Evolutionary conservation across 768 basidiomycete species (phyloP).

Genomic region (Lentinula guzmanii): DNA sequence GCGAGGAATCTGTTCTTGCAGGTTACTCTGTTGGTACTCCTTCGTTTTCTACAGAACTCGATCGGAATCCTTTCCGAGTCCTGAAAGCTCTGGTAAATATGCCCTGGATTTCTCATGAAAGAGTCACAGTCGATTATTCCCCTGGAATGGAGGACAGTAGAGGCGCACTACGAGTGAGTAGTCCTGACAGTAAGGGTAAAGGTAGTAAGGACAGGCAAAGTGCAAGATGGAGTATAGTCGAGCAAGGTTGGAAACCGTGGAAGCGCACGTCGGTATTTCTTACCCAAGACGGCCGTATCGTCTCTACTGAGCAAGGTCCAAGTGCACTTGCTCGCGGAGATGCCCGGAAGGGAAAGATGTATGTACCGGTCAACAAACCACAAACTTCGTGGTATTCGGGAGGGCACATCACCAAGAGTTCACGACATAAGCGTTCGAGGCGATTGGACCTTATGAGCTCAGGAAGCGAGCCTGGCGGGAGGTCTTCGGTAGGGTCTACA

Average conservation of each 20-base stretch:
- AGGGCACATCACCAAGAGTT: not conserved
- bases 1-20: not conserved
- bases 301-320: not conserved
- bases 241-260: conserved; percentile 3
- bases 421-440: not conserved
- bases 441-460: not conserved
- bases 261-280: conserved; percentile 1
- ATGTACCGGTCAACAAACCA: conserved; percentile 1
- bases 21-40: not conserved
- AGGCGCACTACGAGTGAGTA: not conserved
- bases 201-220: not conserved
- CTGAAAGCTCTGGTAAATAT: not conserved
- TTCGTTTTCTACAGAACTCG: conserved; percentile 2
- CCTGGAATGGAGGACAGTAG: not conserved
- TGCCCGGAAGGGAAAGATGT: conserved; percentile 3
- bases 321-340: conserved; percentile 1
- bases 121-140: conserved; percentile 1
- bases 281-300: not conserved
- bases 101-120: conserved; percentile 2
- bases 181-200: not conserved
- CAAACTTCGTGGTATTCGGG: conserved; percentile 1
- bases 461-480: not conserved
- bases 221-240: conserved; percentile 1
- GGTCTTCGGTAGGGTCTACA: not conserved
- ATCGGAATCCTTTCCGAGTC: not conserved